These are phyloP conservation scores for Westerdykella ornata DNA, from an alignment of 2,329 filamentous ascomycete species.

Conservation along the genomic window DNA sequence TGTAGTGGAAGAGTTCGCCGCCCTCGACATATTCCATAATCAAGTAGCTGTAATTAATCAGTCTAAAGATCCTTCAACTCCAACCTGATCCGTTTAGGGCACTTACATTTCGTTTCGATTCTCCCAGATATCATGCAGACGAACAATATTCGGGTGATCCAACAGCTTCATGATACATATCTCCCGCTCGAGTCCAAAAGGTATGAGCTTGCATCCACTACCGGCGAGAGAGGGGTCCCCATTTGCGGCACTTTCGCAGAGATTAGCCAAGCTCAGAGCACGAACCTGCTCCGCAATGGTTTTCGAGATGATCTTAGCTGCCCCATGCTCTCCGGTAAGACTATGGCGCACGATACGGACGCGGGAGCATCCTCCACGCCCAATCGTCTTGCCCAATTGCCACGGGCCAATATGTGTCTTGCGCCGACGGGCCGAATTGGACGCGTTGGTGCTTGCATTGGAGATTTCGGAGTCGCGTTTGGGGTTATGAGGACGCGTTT, in stretches of 20 bases:
- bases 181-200: conserved; percentile 85
- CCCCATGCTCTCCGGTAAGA: conserved; percentile 71
- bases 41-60: conserved; percentile 60
- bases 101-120: conserved; percentile 87
- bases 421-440: conserved; percentile 44
- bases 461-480: conserved; percentile 49
- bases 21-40: conserved; percentile 88
- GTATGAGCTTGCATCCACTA: conserved; percentile 55
- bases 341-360: conserved; percentile 80
- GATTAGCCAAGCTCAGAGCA: conserved; percentile 74
- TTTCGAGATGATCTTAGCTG: conserved; percentile 93
- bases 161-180: conserved; percentile 96
- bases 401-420: conserved; percentile 86
- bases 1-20: conserved; percentile 80
- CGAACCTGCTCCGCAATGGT: conserved; percentile 68
- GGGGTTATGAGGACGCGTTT: conserved; percentile 43
- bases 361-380: conserved; percentile 80
- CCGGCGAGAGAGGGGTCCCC: conserved; percentile 51
- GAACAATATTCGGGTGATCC: conserved; percentile 90
- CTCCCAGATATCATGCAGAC: conserved; percentile 95
- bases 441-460: conserved; percentile 50
- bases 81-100: neutral
- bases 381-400: conserved; percentile 83
- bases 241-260: conserved; percentile 65
- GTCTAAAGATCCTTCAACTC: neutral